A percentile compares a stretch with the other conserved stretches of the same genome.
These are phyloP conservation scores for Poterioochromonas sp. DNA, from an alignment of 352 stramenopile genomes.

Conservation along the genomic window DNA sequence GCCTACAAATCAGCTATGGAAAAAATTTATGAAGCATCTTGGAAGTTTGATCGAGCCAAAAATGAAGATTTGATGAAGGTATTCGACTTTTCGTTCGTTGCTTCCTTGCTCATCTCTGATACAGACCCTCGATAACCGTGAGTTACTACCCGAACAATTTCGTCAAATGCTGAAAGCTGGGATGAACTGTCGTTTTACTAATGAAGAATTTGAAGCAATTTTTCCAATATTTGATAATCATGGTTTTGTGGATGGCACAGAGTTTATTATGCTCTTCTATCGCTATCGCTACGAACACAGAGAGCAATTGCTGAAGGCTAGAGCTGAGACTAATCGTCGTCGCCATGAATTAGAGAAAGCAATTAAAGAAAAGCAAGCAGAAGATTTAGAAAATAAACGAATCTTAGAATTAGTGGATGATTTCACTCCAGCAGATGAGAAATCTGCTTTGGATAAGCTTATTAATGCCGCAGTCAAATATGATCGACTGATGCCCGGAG, in stretches of 20 bases:
- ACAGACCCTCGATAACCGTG: constrained; percentile 2
- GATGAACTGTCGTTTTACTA: background rate
- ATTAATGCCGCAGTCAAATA: constrained; percentile 23
- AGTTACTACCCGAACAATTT: constrained; percentile 7
- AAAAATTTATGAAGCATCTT: constrained; percentile 6
- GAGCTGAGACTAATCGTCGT: background rate
- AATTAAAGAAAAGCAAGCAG: background rate
- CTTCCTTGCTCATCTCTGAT: background rate
- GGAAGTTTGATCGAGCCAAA: constrained; percentile 26
- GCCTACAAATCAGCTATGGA: constrained; percentile 6
- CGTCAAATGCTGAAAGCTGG: background rate
- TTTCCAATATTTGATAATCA: constrained; percentile 8
- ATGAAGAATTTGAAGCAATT: constrained; percentile 6
- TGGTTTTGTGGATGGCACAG: constrained; percentile 5
- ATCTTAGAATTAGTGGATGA: background rate
- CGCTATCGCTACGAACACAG: constrained; percentile 15
- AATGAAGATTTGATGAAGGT: background rate
- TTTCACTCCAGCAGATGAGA: constrained; percentile 3
- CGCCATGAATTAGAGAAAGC: background rate
- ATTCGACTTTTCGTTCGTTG: background rate
- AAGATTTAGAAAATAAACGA: background rate
- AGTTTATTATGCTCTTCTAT: constrained; percentile 21
- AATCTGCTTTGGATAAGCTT: constrained; percentile 3
- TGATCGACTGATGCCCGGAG: background rate
- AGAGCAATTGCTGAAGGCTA: background rate